Base-by-base conservation (phyloP, 352 stramenopile genomes). In the Halophytophthora polymorphica region DNA sequence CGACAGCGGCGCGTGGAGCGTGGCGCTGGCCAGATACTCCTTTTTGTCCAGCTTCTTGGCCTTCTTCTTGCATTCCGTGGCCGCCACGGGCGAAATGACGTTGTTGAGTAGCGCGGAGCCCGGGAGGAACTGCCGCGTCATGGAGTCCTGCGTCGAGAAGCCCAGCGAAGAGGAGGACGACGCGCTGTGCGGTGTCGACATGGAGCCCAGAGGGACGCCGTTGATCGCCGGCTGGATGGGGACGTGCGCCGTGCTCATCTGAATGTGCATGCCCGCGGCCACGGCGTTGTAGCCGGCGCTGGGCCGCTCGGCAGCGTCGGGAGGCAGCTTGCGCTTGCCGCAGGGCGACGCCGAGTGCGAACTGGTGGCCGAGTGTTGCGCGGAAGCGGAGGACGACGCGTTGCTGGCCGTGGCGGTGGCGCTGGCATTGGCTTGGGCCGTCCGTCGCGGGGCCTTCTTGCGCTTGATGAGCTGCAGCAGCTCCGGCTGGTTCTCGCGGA, bases 391-490 rank as follows among this genome's bases (percentile, higher is more conserved):
- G 17, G 50, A 51, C 17, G 23, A 28, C n/a, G 37, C 50, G 34
- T 3, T 57, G 15, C n/a, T n/a, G n/a, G n/a, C n/a, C n/a, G 42
- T 38, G 21, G 49, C 36, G 35, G 49, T 50, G 38, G 19, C 60
- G 45, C 37, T 48, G 4, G 21, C 33, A 28, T 40, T 63, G 13
- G 45, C 31, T 31, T 31, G 25, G 3, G 65, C 58, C 0, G 66
- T 69, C 35, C 78, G 68, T 50, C 78, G 63, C 7, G 78, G 77
- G 10, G 80, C 82, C 35, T 89, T 89, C 54, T 93, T 93, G 23
- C 79, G 71, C 47, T 90, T 90, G 63, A 93, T 90, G 31, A 86
- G 61, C 44, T 88, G 71, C 48, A 90, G 58, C 48, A 90, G 40
- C 45, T 89, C 74, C 2, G 79, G 83, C 38, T 90, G 71, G 59